Evolutionary conservation across 2,329 filamentous ascomycete genomes (phyloP).

Genomic region (Venturia nashicola): DNA sequence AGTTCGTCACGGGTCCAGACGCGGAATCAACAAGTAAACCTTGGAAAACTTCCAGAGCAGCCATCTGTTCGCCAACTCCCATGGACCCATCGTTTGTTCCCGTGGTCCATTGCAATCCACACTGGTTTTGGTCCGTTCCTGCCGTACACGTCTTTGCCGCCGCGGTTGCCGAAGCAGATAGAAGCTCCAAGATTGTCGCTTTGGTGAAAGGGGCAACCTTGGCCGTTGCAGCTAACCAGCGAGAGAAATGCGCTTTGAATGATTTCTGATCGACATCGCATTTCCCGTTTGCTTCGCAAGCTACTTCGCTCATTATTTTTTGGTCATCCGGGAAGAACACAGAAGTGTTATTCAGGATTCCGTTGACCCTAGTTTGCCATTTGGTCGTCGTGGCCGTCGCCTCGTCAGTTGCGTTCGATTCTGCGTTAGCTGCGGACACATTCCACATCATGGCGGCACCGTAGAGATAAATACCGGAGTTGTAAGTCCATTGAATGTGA

Average conservation of each 20-base stretch:
- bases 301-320: constrained; percentile 34
- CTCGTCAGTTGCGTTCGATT: constrained; percentile 14
- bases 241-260: constrained; percentile 32
- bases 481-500: constrained; percentile 44
- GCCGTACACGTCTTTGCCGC: constrained; percentile 44
- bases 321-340: constrained; percentile 24
- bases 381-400: constrained; percentile 20
- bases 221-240: constrained; percentile 30
- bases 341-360: constrained; percentile 24
- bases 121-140: constrained; percentile 32
- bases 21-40: constrained; percentile 24
- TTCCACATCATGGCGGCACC: constrained; percentile 38
- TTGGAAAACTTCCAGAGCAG: constrained; percentile 41
- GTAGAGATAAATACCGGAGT: constrained; percentile 32
- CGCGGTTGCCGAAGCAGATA: constrained; percentile 42
- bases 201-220: constrained; percentile 26
- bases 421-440: constrained; percentile 11
- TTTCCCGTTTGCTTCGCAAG: constrained; percentile 32
- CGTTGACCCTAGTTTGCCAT: constrained; percentile 17
- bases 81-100: constrained; percentile 16
- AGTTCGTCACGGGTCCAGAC: constrained; percentile 29
- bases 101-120: constrained; percentile 35
- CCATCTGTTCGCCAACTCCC: constrained; percentile 50
- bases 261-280: constrained; percentile 36
- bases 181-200: constrained; percentile 34